Evolutionary conservation across 306 rosid genomes (phyloP), one percentile per base, ranked within the genome.

Genomic region (Dryas alaskensis): DNA sequence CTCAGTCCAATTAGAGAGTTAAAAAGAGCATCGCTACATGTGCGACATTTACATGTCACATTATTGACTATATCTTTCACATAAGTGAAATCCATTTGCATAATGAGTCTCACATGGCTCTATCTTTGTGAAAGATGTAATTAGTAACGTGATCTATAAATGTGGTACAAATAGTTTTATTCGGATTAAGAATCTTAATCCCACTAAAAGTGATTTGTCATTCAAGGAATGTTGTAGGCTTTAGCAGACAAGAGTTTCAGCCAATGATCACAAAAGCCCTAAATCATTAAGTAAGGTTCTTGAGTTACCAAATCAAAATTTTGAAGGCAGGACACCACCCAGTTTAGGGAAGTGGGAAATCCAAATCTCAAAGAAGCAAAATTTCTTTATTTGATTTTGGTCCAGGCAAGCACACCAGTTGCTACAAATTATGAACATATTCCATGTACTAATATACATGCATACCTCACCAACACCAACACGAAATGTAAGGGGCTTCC

Each of bases 401-500:
- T 6, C 12, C 0, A 67, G 17, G 49, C 17, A 39, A 51, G 16
- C 39, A 52, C 49, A 68, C 2, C n/a, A 70, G 40, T 40, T 54
- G 53, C 42, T 12, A 27, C 42, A 43, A 70, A 12, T 44, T 1
- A 53, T 22, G 53, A 70, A 55, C 65, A 17, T 55, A 11, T 54
- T 54, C 3, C 47, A 42, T 6, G 3, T 42, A 42, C 10, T 4
- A 45, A 25, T 17, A 10, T 4, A 67, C 4, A 22, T n/a, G 9
- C 60, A 72, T 86, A 91, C 98, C 98, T 93, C 97, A 19, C 98
- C 98, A 79, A 92, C 96, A 51, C 98, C 98, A 1, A 93, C 67
- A 0, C 98, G 94, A 53, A 93, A 93, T 6, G 88, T 78, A 44
- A 93, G 92, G 4, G 98, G 98, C 79, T 82, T 83, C 75, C 98